These are phyloP conservation scores for Parasitella parasitica DNA, from an alignment of 371 early-diverging fungal species.

Conservation along the genomic window DNA sequence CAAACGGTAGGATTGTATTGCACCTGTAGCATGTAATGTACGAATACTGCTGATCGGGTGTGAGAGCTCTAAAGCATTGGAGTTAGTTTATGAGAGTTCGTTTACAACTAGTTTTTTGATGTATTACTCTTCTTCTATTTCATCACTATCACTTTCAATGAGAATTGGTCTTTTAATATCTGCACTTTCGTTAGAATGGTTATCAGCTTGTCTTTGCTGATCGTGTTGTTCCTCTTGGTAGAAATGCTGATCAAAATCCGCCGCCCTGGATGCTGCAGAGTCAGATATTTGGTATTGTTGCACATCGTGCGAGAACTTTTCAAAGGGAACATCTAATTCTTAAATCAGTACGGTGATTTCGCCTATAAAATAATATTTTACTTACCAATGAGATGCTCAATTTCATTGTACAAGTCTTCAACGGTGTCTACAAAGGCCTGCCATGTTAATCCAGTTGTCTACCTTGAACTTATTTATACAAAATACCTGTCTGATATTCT, in stretches of 20 bases:
- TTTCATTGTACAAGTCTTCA: conserved; percentile 19
- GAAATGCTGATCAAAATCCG: background rate
- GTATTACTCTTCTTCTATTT: conserved; percentile 21
- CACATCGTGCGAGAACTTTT: background rate
- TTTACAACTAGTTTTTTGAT: background rate
- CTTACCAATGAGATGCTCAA: conserved; percentile 23
- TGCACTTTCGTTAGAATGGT: background rate
- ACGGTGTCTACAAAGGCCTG: conserved; percentile 3
- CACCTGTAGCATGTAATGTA: conserved; percentile 14
- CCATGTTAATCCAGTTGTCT: background rate
- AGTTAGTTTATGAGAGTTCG: background rate
- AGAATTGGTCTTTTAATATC: conserved; percentile 19
- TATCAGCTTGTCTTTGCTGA: background rate
- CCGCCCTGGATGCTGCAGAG: background rate
- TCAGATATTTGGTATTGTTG: background rate
- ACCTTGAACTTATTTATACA: background rate
- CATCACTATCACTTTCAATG: conserved; percentile 27
- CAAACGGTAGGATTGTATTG: background rate
- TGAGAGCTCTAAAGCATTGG: background rate
- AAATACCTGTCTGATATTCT: conserved; percentile 3
- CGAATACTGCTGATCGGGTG: background rate
- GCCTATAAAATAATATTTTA: background rate
- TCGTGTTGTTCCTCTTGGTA: too few relatives aligned
- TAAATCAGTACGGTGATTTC: background rate
- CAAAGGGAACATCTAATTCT: conserved; percentile 13